Percentiles rank a stretch among this genome's conserved stretches.
phyloP scores from a whole-genome alignment of 176 grass and related monocot species.

The Thinopyrum elongatum region DNA sequence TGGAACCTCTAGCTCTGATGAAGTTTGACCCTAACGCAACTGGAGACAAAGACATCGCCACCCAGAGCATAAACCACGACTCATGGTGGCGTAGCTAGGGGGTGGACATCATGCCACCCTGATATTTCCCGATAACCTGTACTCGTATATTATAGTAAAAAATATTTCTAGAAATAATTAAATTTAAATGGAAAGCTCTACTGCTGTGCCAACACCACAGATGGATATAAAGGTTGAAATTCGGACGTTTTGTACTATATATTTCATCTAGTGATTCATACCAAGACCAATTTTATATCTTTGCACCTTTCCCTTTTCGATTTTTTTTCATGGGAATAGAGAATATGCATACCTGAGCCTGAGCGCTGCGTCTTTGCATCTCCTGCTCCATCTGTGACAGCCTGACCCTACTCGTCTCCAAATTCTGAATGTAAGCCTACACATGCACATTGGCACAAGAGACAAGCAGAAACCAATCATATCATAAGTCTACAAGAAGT shows the following conservation, averaged over 20 bases:
- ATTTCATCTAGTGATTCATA: not conserved
- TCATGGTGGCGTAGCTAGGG: too few relatives aligned
- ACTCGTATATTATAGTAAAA: too few relatives aligned
- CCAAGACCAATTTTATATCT: not conserved
- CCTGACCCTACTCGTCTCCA: slow-evolving; percentile 68
- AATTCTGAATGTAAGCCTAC: slow-evolving; percentile 70
- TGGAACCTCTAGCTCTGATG: not conserved
- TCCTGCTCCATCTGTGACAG: slow-evolving; percentile 61
- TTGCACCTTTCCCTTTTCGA: not conserved
- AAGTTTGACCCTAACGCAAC: not conserved
- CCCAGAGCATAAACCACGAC: not conserved
- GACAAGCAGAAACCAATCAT: not conserved
- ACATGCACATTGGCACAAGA: not conserved
- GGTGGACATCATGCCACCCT: too few relatives aligned
- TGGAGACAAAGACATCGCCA: not conserved
- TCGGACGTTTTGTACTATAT: not conserved
- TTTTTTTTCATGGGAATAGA: not conserved
- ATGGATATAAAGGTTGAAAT: not conserved
- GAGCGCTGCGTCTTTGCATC: slow-evolving; percentile 43
- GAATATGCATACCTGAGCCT: slow-evolving; percentile 38
- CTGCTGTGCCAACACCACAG: too few relatives aligned
- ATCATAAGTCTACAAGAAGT: not conserved
- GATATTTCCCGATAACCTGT: too few relatives aligned
- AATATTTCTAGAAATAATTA: too few relatives aligned
- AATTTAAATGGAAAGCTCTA: too few relatives aligned